Evolutionary conservation across 208 protist genomes (phyloP).

Genomic region (Leptomonas pyrrhocoris): DNA sequence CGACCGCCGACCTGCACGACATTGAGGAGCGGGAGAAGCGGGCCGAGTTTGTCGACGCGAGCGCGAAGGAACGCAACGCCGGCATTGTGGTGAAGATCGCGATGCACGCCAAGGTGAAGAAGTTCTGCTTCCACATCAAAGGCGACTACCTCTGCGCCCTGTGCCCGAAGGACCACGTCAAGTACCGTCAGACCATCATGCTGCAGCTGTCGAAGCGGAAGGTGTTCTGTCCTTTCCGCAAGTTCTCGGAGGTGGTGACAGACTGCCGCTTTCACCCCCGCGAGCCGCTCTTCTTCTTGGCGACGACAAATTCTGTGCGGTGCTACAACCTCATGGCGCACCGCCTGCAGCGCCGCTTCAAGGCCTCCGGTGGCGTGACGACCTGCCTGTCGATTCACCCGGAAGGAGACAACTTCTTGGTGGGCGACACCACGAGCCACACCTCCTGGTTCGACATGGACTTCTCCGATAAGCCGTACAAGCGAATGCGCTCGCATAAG

Average conservation of each 20-base stretch:
- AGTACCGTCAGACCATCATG: slow-evolving; percentile 93
- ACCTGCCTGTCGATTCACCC: slow-evolving; percentile 97
- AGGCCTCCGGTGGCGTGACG: slow-evolving; percentile 82
- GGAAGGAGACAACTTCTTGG: slow-evolving; percentile 97
- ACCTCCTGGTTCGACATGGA: slow-evolving; percentile 99
- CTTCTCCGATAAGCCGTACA: slow-evolving; percentile 96
- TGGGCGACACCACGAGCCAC: slow-evolving; percentile 89
- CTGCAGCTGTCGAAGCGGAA: slow-evolving; percentile 93
- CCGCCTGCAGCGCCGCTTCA: slow-evolving; percentile 95
- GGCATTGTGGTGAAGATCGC: slow-evolving; percentile 91
- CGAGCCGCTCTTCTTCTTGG: slow-evolving; percentile 98
- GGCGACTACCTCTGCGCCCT: slow-evolving; percentile 93
- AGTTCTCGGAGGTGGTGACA: slow-evolving; percentile 90
- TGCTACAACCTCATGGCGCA: slow-evolving; percentile 98
- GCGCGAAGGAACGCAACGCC: slow-evolving; percentile 67
- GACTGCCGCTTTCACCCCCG: slow-evolving; percentile 98
- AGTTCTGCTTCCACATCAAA: slow-evolving; percentile 86
- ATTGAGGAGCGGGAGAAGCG: slow-evolving; percentile 87
- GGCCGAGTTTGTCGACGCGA: slow-evolving; percentile 87
- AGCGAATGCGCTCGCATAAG: slow-evolving; percentile 96
- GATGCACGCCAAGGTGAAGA: slow-evolving; percentile 90
- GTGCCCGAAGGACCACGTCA: slow-evolving; percentile 93
- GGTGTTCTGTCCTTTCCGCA: slow-evolving; percentile 92
- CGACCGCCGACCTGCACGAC: slow-evolving; percentile 81
- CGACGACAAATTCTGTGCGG: slow-evolving; percentile 93